Base-by-base conservation (phyloP, 2,329 filamentous ascomycete genomes). In the Penicillium sp. region DNA sequence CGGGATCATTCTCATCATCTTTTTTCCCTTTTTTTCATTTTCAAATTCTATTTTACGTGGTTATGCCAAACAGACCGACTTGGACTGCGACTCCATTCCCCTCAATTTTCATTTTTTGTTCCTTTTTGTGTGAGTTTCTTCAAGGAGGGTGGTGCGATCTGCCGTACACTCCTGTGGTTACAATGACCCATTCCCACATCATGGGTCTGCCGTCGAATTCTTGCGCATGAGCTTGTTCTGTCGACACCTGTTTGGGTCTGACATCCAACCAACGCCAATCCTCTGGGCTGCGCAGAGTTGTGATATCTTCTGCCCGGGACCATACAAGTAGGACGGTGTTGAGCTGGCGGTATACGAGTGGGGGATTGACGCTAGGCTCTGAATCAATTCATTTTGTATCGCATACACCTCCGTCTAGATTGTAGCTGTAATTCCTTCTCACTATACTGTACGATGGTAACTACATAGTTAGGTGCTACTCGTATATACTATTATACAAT, bases 41-140 rank as follows among this genome's bases (percentile, higher is more conserved):
- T 35, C 25, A 15, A 45, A 23, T 51, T 45, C 21, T 52, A 54
- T 61, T 69, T 73, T 73, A 75, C 69, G 73, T 74, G 73, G 67
- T 74, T 71, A 75, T 73, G 73, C 70, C 68, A 72, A 70, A 70
- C 70, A 72, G 70, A 71, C 69, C 62, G 67, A 64, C 64, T 67
- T 70, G 75, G 68, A 74, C 71, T 70, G 73, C 66, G 72, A 75
- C 54, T 64, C 55, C 52, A 59, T 52, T 56, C 50, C 53, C 43
- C 52, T 46, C 49, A 29, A 50, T 43, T 59, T 60, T 56, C 38
- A n/a, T 46, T 56, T 57, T 50, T 68, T 65, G 69, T 69, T 68
- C 62, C 64, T 65, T 71, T 75, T 75, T 73, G 74, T 70, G 66
- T 29, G 40, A 42, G 9, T 71, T 73, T 71, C 72, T 71, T 73